These are phyloP conservation scores for Macadamia tetraphylla DNA, from an alignment of 164 flowering plant genomes.

Conservation along the genomic window DNA sequence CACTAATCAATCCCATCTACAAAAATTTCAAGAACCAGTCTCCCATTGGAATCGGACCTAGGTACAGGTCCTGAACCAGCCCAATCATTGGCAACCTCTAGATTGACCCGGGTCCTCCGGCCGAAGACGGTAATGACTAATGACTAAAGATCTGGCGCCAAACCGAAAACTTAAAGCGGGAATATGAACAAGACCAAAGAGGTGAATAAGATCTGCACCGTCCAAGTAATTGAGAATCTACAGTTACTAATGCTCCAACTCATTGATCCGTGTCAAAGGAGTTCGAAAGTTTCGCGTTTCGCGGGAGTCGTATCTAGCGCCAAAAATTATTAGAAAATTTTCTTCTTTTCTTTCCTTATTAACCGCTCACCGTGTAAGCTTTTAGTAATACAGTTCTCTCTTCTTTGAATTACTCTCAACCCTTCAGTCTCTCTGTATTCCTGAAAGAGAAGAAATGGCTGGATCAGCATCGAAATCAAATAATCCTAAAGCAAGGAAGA, in stretches of 20 bases:
- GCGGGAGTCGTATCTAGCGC: slow-evolving; percentile 2
- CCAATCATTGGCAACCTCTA: no score
- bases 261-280: slow-evolving; percentile 11
- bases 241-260: background rate
- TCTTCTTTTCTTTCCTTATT: background rate
- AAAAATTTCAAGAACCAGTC: no score
- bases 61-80: no score
- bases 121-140: no score
- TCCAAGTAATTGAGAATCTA: background rate
- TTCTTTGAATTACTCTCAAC: slow-evolving; percentile 1
- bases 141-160: background rate
- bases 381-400: no score
- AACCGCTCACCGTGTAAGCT: background rate
- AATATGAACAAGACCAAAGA: background rate
- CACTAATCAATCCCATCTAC: no score
- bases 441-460: slow-evolving; percentile 13
- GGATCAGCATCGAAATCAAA: slow-evolving; percentile 34
- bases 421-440: background rate
- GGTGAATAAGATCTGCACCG: slow-evolving; percentile 2
- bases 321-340: background rate
- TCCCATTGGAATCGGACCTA: no score
- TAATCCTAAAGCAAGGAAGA: slow-evolving; percentile 54
- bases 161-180: background rate
- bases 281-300: background rate
- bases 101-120: no score